Evolutionary conservation across 148 eudicot species (phyloP).

Genomic region (Amaranthus palmeri): DNA sequence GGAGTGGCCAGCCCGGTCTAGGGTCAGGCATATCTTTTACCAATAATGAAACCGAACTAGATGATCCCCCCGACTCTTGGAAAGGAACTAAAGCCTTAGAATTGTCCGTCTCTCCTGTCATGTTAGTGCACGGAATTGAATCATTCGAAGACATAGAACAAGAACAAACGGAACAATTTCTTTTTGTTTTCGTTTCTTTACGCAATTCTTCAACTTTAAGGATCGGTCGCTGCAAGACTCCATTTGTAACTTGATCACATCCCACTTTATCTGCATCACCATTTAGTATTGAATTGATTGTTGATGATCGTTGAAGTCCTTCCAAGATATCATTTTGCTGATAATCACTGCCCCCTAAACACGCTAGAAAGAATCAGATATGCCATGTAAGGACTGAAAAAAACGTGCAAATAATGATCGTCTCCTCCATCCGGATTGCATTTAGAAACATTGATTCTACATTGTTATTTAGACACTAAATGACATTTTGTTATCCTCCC

Average conservation of each 20-base stretch:
- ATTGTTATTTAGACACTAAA: too few relatives aligned
- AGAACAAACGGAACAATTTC: slow-evolving; percentile 57
- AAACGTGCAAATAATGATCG: too few relatives aligned
- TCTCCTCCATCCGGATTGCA: too few relatives aligned
- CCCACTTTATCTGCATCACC: slow-evolving; percentile 14
- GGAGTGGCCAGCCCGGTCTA: slow-evolving; percentile 76
- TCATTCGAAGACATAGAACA: slow-evolving; percentile 19
- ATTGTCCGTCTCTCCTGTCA: slow-evolving; percentile 29
- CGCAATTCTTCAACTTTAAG: slow-evolving; percentile 16
- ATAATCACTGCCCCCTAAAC: slow-evolving; percentile 41
- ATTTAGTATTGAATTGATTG: slow-evolving; percentile 33
- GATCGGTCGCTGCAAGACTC: slow-evolving; percentile 18
- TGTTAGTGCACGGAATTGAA: slow-evolving; percentile 14
- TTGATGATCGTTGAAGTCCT: slow-evolving; percentile 48
- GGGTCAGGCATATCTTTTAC: slow-evolving; percentile 41
- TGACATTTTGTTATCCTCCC: too few relatives aligned
- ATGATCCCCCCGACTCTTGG: slow-evolving; percentile 30
- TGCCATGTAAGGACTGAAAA: neutral
- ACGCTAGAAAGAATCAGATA: slow-evolving; percentile 4
- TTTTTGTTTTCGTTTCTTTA: slow-evolving; percentile 18
- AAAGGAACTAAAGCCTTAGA: slow-evolving; percentile 60
- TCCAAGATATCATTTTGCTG: slow-evolving; percentile 44
- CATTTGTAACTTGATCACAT: slow-evolving; percentile 19
- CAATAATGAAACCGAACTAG: slow-evolving; percentile 35
- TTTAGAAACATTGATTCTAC: too few relatives aligned